A percentile compares a stretch with the other conserved stretches of the same genome.
Conservation (phyloP, 345 rosid species). For the Eucalyptus pauciflora region DNA sequence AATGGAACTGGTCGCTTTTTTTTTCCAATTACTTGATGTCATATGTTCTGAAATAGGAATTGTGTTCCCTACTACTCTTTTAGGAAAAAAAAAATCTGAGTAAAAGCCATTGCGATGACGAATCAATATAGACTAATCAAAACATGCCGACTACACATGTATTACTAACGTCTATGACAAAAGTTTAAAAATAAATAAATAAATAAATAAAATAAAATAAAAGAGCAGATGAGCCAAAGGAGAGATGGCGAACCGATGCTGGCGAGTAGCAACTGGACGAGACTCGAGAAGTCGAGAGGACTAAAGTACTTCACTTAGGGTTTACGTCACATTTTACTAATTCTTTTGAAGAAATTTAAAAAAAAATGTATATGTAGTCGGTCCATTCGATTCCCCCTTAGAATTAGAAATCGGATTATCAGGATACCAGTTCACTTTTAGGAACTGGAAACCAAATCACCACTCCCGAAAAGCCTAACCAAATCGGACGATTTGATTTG, state of each 20-base stretch:
- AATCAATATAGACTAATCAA: background rate
- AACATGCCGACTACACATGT: background rate
- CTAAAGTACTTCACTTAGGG: background rate
- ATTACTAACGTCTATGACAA: background rate
- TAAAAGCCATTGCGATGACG: background rate
- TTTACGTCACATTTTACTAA: background rate
- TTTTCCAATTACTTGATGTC: background rate
- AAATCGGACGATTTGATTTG: fast-evolving
- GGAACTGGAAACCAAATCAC: fast-evolving
- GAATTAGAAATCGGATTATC: background rate
- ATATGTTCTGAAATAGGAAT: too few relatives aligned
- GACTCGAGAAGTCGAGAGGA: background rate
- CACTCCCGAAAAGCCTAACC: background rate
- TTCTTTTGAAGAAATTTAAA: background rate
- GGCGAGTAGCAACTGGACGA: background rate
- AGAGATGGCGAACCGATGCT: background rate
- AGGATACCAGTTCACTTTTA: background rate
- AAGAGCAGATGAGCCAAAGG: too few relatives aligned
- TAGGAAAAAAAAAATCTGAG: too few relatives aligned
- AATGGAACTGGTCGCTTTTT: background rate
- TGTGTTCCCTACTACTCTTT: background rate
- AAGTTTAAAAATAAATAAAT: too few relatives aligned
- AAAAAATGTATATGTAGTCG: background rate
- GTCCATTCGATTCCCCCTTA: fast-evolving
- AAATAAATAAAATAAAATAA: too few relatives aligned